Percentiles rank a stretch among this genome's conserved stretches.
Conservation (phyloP, 148 eudicot species). For the Polygonum aviculare region DNA sequence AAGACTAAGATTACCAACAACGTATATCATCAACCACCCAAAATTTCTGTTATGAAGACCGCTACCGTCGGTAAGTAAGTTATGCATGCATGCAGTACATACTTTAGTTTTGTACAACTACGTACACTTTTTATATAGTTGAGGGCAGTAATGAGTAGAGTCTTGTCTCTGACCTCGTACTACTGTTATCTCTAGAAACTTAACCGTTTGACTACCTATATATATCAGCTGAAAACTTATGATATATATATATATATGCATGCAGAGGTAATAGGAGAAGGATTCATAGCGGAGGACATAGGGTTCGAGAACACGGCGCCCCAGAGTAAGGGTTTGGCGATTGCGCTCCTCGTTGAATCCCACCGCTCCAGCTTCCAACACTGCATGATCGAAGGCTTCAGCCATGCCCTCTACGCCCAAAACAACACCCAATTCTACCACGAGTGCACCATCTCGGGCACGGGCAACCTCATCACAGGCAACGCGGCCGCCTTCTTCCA, state of each 20-base stretch:
- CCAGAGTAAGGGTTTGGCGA: slow-evolving; percentile 19
- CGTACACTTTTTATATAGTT: no score
- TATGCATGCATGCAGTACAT: no score
- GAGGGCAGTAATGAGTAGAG: no score
- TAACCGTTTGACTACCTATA: no score
- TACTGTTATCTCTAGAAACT: no score
- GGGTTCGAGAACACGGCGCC: slow-evolving; percentile 33
- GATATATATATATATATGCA: no score
- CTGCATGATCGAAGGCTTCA: slow-evolving; percentile 27
- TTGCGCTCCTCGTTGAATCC: slow-evolving; percentile 26
- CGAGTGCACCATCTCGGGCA: slow-evolving; percentile 53
- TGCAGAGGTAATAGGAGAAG: slow-evolving; percentile 24
- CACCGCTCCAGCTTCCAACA: slow-evolving; percentile 26
- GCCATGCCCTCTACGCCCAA: slow-evolving; percentile 25
- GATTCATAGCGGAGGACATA: slow-evolving; percentile 31
- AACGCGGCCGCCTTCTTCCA: slow-evolving; percentile 52
- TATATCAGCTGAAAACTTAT: no score
- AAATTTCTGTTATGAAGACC: slow-evolving; percentile 29
- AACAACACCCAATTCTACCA: slow-evolving; percentile 51
- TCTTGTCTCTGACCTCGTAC: no score
- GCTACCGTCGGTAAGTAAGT: slow-evolving; percentile 42
- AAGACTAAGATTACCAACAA: slow-evolving; percentile 44
- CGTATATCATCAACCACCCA: slow-evolving; percentile 21
- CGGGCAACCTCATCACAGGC: slow-evolving; percentile 56
- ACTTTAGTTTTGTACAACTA: no score